Conservation (phyloP, 164 flowering plant species). For the Vitis amurensis region DNA sequence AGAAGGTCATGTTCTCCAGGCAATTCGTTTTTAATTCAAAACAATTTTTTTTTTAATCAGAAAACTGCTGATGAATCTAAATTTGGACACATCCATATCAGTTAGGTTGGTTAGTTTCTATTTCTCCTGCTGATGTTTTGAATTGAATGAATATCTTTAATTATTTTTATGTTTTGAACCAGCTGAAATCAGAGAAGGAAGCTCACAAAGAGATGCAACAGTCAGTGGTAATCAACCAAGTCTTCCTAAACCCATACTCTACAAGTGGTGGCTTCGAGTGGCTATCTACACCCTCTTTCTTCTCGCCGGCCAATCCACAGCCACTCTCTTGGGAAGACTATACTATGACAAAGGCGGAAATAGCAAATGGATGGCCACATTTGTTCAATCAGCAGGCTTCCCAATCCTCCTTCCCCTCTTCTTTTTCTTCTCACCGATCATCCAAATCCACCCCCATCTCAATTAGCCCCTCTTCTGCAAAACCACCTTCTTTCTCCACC, state of each 20-base stretch:
- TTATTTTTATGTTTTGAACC: not conserved
- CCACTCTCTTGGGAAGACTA: constrained; percentile 33
- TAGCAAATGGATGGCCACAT: constrained; percentile 36
- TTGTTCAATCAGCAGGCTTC: constrained; percentile 38
- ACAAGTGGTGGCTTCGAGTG: constrained; percentile 31
- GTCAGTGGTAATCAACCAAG: not conserved
- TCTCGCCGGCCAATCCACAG: constrained; percentile 31
- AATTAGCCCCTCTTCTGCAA: not conserved
- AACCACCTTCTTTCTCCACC: not conserved
- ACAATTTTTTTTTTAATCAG: too few relatives aligned
- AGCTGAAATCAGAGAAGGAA: not conserved
- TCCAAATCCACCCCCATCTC: not conserved
- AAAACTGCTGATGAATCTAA: too few relatives aligned
- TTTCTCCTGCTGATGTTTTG: too few relatives aligned
- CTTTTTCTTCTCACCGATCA: constrained; percentile 13
- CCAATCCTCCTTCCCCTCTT: constrained; percentile 31
- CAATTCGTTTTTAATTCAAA: too few relatives aligned
- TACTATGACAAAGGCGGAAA: constrained; percentile 41
- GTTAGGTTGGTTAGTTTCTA: too few relatives aligned
- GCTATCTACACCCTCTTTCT: constrained; percentile 17
- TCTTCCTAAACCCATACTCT: constrained; percentile 1
- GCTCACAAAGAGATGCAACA: not conserved
- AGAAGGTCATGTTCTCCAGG: too few relatives aligned
- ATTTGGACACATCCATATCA: too few relatives aligned
- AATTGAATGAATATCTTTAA: too few relatives aligned